These are phyloP conservation scores for Platanthera zijinensis DNA, from an alignment of 106 monocot species.

Conservation along the genomic window DNA sequence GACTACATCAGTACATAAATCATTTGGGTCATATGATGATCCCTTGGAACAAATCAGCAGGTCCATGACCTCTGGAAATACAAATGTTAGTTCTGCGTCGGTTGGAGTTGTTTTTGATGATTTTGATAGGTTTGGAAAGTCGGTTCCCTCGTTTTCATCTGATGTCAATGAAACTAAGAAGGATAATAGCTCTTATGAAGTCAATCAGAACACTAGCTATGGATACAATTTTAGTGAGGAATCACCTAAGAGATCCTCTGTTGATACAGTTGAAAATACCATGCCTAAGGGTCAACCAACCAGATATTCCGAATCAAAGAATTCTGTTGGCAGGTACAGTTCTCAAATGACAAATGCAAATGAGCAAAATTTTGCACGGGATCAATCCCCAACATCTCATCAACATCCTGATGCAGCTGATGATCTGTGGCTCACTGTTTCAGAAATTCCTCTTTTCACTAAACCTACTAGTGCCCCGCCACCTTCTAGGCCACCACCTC, in stretches of 20 bases:
- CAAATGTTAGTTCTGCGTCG: conserved; percentile 26
- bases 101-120: conserved; percentile 39
- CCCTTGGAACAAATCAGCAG: conserved; percentile 40
- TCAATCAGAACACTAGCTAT: conserved; percentile 18
- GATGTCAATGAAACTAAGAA: conserved; percentile 24
- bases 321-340: conserved; percentile 16
- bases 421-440: conserved; percentile 85
- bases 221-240: conserved; percentile 16
- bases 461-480: conserved; percentile 73
- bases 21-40: conserved; percentile 38
- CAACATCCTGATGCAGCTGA: conserved; percentile 33
- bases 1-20: conserved; percentile 29
- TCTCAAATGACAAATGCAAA: conserved; percentile 6
- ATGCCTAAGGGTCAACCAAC: conserved; percentile 18
- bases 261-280: conserved; percentile 30
- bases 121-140: conserved; percentile 45
- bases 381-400: conserved; percentile 30
- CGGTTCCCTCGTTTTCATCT: conserved; percentile 35
- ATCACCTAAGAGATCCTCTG: conserved; percentile 16
- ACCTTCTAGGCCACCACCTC: conserved; percentile 78
- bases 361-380: conserved; percentile 19
- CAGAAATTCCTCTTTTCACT: conserved; percentile 91
- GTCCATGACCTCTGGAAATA: conserved; percentile 24
- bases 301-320: conserved; percentile 25
- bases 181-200: conserved; percentile 12